Evolutionary conservation across 2,329 filamentous ascomycete species (phyloP).

Genomic region (Fusarium staphyleae): DNA sequence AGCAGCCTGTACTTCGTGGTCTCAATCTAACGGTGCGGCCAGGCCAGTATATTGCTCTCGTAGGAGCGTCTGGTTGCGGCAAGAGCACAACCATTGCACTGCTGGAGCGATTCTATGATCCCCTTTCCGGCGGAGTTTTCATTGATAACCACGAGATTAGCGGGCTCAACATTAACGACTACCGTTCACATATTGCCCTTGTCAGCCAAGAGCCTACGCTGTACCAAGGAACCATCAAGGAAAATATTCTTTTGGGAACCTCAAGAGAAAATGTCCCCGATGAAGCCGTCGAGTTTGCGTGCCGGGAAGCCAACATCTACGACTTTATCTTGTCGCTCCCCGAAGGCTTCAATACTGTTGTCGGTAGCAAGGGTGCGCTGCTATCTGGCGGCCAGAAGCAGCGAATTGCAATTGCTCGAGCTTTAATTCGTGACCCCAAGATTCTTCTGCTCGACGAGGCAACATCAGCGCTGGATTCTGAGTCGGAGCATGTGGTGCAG

Average conservation of each 20-base stretch:
- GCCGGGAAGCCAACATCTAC: conserved; percentile 90
- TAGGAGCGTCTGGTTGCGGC: conserved; percentile 92
- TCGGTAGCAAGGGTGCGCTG: conserved; percentile 86
- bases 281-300: conserved; percentile 76
- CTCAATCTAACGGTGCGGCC: conserved; percentile 77
- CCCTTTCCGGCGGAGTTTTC: conserved; percentile 78
- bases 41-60: conserved; percentile 85
- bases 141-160: conserved; percentile 86
- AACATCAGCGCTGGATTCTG: conserved; percentile 77
- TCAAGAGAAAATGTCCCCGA: conserved; percentile 73
- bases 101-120: conserved; percentile 94
- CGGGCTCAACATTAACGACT: conserved; percentile 82
- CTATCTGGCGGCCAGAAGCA: conserved; percentile 94
- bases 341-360: conserved; percentile 84
- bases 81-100: conserved; percentile 94
- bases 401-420: conserved; percentile 90
- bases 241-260: conserved; percentile 86
- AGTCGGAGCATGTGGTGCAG: conserved; percentile 82
- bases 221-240: conserved; percentile 89
- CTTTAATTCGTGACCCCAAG: conserved; percentile 88
- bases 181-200: conserved; percentile 82
- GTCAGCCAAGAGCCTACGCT: conserved; percentile 95
- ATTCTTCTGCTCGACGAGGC: conserved; percentile 86
- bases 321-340: conserved; percentile 88
- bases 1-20: conserved; percentile 90